Evolutionary conservation across 768 basidiomycete species (phyloP).

Genomic region (Leucocoprinus sp.): DNA sequence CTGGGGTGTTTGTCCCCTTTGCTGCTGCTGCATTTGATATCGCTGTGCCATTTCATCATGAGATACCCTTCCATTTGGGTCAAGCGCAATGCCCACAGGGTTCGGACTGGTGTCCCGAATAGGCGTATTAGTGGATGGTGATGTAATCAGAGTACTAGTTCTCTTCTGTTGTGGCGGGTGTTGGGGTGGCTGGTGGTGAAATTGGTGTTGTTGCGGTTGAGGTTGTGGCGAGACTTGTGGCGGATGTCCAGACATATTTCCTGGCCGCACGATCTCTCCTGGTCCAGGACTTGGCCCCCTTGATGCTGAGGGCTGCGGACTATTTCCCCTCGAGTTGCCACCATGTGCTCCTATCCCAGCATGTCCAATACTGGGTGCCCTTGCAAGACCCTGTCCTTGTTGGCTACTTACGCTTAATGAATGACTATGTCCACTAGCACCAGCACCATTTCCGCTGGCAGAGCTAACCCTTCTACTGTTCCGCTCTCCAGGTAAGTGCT

Average conservation of each 20-base stretch:
- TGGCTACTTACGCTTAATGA: conserved; percentile 21
- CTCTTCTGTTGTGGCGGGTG: not conserved
- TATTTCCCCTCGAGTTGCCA: conserved; percentile 40
- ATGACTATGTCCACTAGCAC: conserved; percentile 1
- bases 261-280: conserved; percentile 16
- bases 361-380: conserved; percentile 60
- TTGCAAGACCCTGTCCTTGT: conserved; percentile 34
- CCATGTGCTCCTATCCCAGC: conserved; percentile 79
- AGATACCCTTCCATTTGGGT: conserved; percentile 70
- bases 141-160: conserved; percentile 9
- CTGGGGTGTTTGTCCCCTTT: conserved; percentile 15
- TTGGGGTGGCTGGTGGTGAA: not conserved
- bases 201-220: not conserved
- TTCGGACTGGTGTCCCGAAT: conserved; percentile 66
- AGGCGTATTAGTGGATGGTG: conserved; percentile 29
- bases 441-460: not conserved
- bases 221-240: not conserved
- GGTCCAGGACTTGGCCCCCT: conserved; percentile 49
- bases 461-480: conserved; percentile 38
- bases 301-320: conserved; percentile 47
- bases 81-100: conserved; percentile 74
- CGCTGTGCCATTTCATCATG: conserved; percentile 71
- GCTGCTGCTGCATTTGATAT: conserved; percentile 38
- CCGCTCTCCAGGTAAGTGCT: conserved; percentile 81
- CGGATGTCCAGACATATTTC: not conserved